phyloP scores from a whole-genome alignment of 2,329 filamentous ascomycete species.

The Penicillium sp. region DNA sequence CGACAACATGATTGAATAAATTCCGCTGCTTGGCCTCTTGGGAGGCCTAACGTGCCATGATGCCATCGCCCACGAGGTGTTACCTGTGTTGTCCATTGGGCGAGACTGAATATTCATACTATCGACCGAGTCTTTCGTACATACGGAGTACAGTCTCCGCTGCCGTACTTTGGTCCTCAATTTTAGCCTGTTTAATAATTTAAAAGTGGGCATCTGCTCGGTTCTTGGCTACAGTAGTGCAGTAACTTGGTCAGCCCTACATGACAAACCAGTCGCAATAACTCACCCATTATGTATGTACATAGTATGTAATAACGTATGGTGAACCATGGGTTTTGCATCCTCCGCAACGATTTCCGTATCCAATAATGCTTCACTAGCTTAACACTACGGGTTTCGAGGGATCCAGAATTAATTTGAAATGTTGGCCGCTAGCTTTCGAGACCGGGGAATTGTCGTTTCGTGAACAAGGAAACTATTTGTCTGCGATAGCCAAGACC shows the following conservation, averaged over 20 bases:
- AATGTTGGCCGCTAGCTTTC: neutral
- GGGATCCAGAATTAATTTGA: neutral
- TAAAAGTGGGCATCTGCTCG: neutral
- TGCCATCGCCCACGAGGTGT: neutral
- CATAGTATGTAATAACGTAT: neutral
- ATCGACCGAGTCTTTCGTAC: neutral
- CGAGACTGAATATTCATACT: neutral
- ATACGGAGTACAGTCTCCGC: neutral
- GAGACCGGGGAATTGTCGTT: neutral
- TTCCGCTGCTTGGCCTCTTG: slow-evolving; percentile 1
- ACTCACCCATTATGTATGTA: neutral
- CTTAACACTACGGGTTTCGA: no score
- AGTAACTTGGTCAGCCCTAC: slow-evolving; percentile 4
- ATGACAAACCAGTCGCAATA: neutral
- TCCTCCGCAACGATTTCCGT: neutral
- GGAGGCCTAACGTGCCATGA: neutral
- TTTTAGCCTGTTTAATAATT: neutral
- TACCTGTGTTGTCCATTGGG: neutral
- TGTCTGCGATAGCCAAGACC: neutral
- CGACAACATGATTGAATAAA: neutral
- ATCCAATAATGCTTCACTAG: neutral
- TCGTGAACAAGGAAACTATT: neutral
- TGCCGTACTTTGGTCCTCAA: neutral
- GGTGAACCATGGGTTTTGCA: neutral
- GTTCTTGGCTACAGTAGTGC: neutral